phyloP scores from a whole-genome alignment of 495 filamentous ascomycete genomes.

The Trichoderma gamsii region DNA sequence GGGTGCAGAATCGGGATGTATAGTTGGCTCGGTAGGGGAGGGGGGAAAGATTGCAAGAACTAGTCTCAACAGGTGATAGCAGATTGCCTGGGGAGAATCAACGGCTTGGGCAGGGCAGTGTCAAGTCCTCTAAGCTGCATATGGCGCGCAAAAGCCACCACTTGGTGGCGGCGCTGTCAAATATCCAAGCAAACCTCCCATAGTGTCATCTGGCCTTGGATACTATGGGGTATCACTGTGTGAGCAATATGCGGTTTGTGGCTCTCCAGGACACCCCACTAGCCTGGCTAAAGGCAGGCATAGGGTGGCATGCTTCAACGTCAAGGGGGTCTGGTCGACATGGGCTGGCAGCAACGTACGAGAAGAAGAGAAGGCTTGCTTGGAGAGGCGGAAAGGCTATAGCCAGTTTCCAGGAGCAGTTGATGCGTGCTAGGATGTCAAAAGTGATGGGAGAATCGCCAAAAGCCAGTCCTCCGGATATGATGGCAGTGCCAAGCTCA shows the following conservation, averaged over 20 bases:
- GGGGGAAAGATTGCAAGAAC: not conserved
- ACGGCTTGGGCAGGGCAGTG: not conserved
- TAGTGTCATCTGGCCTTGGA: slow-evolving; percentile 5
- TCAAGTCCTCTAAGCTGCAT: slow-evolving; percentile 10
- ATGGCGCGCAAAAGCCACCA: slow-evolving; percentile 1
- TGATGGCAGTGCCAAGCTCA: not conserved
- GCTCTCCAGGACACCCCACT: not conserved
- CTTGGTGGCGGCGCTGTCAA: not conserved
- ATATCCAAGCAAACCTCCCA: not conserved
- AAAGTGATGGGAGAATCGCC: not conserved
- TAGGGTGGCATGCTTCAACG: not conserved
- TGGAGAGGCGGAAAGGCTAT: not conserved
- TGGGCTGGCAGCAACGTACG: slow-evolving; percentile 3
- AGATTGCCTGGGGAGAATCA: slow-evolving; percentile 9
- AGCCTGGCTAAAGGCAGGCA: not conserved
- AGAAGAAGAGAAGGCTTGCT: not conserved
- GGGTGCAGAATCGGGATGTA: slow-evolving; percentile 11
- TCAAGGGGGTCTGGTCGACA: slow-evolving; percentile 7
- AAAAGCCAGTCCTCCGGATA: not conserved
- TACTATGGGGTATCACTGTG: not conserved
- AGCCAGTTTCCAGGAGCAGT: not conserved
- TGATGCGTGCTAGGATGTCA: not conserved
- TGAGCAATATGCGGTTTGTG: not conserved
- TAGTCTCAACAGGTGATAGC: slow-evolving; percentile 12
- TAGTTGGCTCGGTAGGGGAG: slow-evolving; percentile 4